A percentile compares a stretch with the other conserved stretches of the same genome.
Conservation (phyloP, 768 basidiomycete species). For the Boletus edulis region DNA sequence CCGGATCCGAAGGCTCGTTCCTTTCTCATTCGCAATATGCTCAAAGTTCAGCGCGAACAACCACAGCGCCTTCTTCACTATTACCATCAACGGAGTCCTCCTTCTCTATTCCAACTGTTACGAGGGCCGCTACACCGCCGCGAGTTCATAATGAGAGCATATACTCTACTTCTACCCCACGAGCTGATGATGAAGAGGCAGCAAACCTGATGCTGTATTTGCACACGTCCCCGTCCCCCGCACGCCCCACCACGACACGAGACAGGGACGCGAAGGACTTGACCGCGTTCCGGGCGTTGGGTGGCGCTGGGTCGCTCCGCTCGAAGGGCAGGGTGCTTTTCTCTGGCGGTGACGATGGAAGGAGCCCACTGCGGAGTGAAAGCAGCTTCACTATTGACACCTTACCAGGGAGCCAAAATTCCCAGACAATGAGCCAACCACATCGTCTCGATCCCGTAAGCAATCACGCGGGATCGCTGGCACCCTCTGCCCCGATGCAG, state of each 20-base stretch:
- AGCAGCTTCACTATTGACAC: slow-evolving; percentile 23
- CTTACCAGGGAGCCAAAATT: slow-evolving; percentile 26
- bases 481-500: slow-evolving; percentile 27
- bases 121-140: slow-evolving; percentile 37
- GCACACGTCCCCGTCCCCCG: slow-evolving; percentile 83
- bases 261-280: slow-evolving; percentile 48
- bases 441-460: slow-evolving; percentile 15
- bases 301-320: slow-evolving; percentile 45
- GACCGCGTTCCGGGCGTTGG: slow-evolving; percentile 55
- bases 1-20: slow-evolving; percentile 65
- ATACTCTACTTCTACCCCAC: slow-evolving; percentile 49
- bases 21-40: slow-evolving; percentile 63
- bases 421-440: slow-evolving; percentile 21
- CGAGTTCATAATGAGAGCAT: slow-evolving; percentile 29
- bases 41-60: slow-evolving; percentile 63
- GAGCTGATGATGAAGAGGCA: slow-evolving; percentile 72
- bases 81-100: slow-evolving; percentile 41
- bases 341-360: slow-evolving; percentile 38
- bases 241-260: slow-evolving; percentile 51
- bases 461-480: slow-evolving; percentile 17
- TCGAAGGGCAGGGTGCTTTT: slow-evolving; percentile 72
- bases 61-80: slow-evolving; percentile 39
- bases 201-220: slow-evolving; percentile 85
- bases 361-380: slow-evolving; percentile 29
- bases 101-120: slow-evolving; percentile 21